A percentile compares a stretch with the other conserved stretches of the same genome.
Evolutionary conservation across 83 land plant genomes (phyloP).

Genomic region (Picea abies): DNA sequence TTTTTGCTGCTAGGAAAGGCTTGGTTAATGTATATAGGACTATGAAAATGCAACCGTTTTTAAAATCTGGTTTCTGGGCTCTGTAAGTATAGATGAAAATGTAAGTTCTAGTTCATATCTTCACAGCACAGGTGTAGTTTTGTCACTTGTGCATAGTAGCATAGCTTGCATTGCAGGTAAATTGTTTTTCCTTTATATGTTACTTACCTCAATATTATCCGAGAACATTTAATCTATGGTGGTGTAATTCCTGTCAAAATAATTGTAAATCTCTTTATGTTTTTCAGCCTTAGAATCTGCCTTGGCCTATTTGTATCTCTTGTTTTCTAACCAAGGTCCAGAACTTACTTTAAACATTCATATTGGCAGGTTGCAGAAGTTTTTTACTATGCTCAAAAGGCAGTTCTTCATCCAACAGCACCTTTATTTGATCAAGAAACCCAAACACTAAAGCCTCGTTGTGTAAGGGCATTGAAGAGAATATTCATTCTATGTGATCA

Average conservation of each 20-base stretch:
- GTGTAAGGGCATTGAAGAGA: constrained; percentile 93
- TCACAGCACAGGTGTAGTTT: background rate
- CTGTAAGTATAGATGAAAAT: background rate
- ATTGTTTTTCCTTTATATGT: background rate
- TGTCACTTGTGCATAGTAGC: background rate
- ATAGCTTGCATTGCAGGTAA: background rate
- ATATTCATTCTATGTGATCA: constrained; percentile 96
- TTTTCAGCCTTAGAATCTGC: background rate
- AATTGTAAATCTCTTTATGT: background rate
- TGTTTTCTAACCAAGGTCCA: background rate
- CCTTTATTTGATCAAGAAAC: constrained; percentile 98
- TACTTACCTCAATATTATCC: background rate
- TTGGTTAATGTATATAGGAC: too few relatives aligned
- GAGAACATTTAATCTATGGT: background rate
- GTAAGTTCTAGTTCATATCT: background rate
- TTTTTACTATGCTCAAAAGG: constrained; percentile 98
- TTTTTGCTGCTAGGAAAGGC: too few relatives aligned
- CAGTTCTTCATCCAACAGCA: constrained; percentile 97
- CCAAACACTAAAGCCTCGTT: constrained; percentile 85
- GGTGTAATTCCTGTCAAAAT: background rate
- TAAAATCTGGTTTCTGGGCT: background rate
- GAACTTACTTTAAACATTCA: background rate
- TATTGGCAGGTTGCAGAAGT: constrained; percentile 88
- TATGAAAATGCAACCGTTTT: background rate
- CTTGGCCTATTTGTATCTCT: background rate